Evolutionary conservation across 2,329 filamentous ascomycete genomes (phyloP).

Genomic region (Monilinia fructigena): DNA sequence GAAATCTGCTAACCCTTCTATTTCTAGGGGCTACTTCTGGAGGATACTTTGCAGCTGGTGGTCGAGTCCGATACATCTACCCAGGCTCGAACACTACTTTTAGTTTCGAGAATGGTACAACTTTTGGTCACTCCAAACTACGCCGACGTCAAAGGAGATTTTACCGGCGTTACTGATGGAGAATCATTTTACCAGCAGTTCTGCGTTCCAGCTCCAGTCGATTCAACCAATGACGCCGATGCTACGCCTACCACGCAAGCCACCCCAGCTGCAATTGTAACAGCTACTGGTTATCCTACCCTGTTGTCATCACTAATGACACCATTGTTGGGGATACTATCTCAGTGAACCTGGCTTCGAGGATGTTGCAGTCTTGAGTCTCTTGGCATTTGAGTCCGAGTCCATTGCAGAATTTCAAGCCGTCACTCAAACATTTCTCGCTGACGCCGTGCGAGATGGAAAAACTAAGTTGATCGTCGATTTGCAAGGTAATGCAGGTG

Average conservation of each 20-base stretch:
- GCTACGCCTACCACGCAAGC: background rate
- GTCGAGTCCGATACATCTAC: conserved; percentile 42
- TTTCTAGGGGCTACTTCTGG: conserved; percentile 17
- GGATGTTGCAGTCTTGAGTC: conserved; percentile 38
- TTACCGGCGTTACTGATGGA: conserved; percentile 36
- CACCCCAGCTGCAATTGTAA: conserved; percentile 23
- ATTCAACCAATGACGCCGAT: background rate
- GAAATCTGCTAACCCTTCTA: background rate
- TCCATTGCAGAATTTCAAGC: conserved; percentile 35
- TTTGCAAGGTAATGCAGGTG: conserved; percentile 59
- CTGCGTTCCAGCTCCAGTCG: conserved; percentile 22
- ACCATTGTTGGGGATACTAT: conserved; percentile 37
- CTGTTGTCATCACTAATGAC: conserved; percentile 35
- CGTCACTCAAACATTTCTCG: conserved; percentile 44
- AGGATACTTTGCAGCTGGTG: conserved; percentile 44
- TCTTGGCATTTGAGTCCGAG: conserved; percentile 35
- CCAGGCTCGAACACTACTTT: conserved; percentile 44
- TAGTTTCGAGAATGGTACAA: conserved; percentile 44
- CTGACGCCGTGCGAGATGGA: conserved; percentile 45
- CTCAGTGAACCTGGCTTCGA: conserved; percentile 35
- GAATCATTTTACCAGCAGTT: conserved; percentile 36
- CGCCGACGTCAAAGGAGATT: conserved; percentile 42
- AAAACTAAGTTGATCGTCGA: conserved; percentile 65
- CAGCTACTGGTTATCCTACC: conserved; percentile 34
- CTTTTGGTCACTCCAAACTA: conserved; percentile 39